A percentile compares a stretch with the other conserved stretches of the same genome.
phyloP scores from a whole-genome alignment of 768 basidiomycete species.

The Boletus fagicola region DNA sequence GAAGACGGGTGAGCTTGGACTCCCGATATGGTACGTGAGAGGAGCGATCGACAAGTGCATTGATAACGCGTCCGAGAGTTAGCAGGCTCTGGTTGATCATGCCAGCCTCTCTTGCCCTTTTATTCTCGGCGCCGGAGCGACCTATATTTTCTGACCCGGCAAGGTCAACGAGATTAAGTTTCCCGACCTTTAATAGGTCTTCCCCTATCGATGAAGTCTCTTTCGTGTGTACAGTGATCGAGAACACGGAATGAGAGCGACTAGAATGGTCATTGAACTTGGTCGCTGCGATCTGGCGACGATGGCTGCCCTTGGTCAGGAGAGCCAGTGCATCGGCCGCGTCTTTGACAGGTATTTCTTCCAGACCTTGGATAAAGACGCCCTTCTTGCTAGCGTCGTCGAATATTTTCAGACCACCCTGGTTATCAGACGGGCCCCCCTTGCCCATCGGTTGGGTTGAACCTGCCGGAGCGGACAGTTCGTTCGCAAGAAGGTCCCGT shows the following conservation, averaged over 20 bases:
- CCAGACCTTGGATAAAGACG: conserved; percentile 91
- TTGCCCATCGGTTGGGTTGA: conserved; percentile 78
- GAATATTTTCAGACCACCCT: conserved; percentile 80
- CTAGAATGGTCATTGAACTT: conserved; percentile 98
- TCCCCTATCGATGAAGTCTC: conserved; percentile 76
- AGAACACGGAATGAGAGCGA: conserved; percentile 96
- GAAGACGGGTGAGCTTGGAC: conserved; percentile 93
- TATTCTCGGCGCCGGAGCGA: conserved; percentile 91
- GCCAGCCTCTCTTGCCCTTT: conserved; percentile 92
- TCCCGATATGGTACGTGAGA: conserved; percentile 95
- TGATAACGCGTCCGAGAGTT: conserved; percentile 96
- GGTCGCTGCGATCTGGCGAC: conserved; percentile 91
- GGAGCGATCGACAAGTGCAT: conserved; percentile 88
- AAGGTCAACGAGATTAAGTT: conserved; percentile 94
- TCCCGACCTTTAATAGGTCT: conserved; percentile 89
- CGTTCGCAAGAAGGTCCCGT: conserved; percentile 83
- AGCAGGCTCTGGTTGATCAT: conserved; percentile 98
- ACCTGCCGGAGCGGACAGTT: conserved; percentile 68
- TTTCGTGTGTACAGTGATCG: conserved; percentile 92
- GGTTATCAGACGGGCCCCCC: conserved; percentile 47
- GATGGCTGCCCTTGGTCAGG: conserved; percentile 84
- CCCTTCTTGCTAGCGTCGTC: conserved; percentile 88
- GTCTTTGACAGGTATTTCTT: conserved; percentile 83
- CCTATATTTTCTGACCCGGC: conserved; percentile 99
- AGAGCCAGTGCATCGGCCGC: conserved; percentile 80